Evolutionary conservation across 2,329 filamentous ascomycete genomes (phyloP), one percentile per base, ranked within the genome.

Genomic region (Xylaria sp.): DNA sequence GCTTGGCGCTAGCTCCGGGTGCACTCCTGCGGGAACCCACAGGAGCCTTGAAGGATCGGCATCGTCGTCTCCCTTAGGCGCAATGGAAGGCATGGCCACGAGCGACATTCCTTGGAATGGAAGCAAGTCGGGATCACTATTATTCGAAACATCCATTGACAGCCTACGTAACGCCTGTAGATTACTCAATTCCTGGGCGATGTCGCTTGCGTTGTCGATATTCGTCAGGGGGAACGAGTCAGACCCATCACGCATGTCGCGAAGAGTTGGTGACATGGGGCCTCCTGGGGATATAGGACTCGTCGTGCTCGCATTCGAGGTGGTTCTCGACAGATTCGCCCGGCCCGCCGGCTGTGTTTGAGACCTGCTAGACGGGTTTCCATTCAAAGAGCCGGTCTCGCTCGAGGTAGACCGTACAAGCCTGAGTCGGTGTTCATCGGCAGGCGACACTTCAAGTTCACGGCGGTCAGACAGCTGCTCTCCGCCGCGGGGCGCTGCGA

Each of bases 1-100:
- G 77, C 92, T 94, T 0, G 96, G 96, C 2, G 96, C 96, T 58
- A 99, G 85, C 80, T 99, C 96, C 0, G 96, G 96, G 76, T 99
- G 96, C 33, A 99, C 87, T 67, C 94, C 90, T 28, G 96, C 96
- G 5, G 96, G 96, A 6, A 99, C 96, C 96, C 96, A 99, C 73
- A 98, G 92, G 68, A 98, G 83, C 71, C 94, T 89, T 1, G 94
- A 94, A 8, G 94, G 90, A 78, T 98, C 95, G 75, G 94, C 94
- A 76, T 97, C 92, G 71, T 93, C 92, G 69, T 89, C 88, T 39
- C 90, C 88, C 2, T 86, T 89, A 1, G 93, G 92, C 20, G 92
- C 91, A 71, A 91, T 87, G 20, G 91, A 86, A 2, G 92, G 90
- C 82, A 93, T 91, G 51, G 91, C 88, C 77, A 92, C 88, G 48